Evolutionary conservation across 768 basidiomycete genomes (phyloP).

Genomic region (Tephrocybe sp.): DNA sequence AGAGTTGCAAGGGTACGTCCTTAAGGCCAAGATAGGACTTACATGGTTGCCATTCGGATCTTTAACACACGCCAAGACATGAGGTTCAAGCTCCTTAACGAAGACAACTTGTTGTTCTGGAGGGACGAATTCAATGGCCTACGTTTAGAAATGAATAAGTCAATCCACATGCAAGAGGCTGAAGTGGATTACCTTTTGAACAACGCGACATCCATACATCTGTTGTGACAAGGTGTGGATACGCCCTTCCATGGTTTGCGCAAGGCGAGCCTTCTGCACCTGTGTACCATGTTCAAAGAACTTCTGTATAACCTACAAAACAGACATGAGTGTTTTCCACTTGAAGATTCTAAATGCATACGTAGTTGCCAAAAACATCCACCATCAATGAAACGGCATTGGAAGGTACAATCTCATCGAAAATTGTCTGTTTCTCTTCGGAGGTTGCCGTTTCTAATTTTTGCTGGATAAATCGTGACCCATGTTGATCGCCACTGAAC

Average conservation of each 20-base stretch:
- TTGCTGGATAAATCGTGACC: conserved; percentile 97
- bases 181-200: conserved; percentile 68
- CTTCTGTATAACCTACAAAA: conserved; percentile 82
- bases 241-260: conserved; percentile 72
- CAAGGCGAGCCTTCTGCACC: conserved; percentile 68
- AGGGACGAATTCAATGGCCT: conserved; percentile 83
- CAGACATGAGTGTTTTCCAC: background rate
- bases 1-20: conserved; percentile 3
- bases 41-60: conserved; percentile 96
- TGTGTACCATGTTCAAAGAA: conserved; percentile 84
- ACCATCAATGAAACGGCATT: conserved; percentile 76
- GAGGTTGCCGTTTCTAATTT: conserved; percentile 73
- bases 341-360: conserved; percentile 32
- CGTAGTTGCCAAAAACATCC: conserved; percentile 97
- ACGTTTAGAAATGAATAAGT: conserved; percentile 10
- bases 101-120: conserved; percentile 76
- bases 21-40: conserved; percentile 22
- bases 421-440: conserved; percentile 78
- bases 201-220: conserved; percentile 96
- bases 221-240: conserved; percentile 77
- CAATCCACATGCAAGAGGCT: background rate
- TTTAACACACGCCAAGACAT: conserved; percentile 82
- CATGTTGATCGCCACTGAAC: conserved; percentile 93
- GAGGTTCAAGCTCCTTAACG: conserved; percentile 74
- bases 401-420: conserved; percentile 83